Evolutionary conservation across 192 early-diverging fungal species (phyloP).

Genomic region (Umbelopsis ramanniana): DNA sequence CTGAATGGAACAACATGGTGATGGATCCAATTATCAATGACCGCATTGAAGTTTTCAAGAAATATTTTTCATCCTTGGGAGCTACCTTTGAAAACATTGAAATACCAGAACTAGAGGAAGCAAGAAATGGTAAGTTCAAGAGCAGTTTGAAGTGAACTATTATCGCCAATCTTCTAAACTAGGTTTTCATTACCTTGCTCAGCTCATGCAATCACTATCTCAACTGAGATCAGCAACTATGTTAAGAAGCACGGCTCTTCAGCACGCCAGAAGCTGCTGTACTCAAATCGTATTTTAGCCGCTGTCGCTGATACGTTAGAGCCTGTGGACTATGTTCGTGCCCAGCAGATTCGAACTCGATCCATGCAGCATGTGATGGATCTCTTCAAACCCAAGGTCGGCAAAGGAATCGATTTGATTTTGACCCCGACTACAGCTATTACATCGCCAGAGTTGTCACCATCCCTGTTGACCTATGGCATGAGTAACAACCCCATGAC

Average conservation of each 20-base stretch:
- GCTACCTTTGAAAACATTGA: constrained; percentile 65
- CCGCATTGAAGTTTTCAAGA: constrained; percentile 40
- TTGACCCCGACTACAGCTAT: constrained; percentile 65
- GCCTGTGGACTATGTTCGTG: constrained; percentile 52
- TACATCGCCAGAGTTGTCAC: constrained; percentile 55
- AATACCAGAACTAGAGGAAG: constrained; percentile 62
- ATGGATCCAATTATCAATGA: constrained; percentile 36
- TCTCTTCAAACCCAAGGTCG: constrained; percentile 46
- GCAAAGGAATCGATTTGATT: constrained; percentile 60
- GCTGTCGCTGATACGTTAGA: constrained; percentile 38
- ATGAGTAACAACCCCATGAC: constrained; percentile 57
- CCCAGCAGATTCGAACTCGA: constrained; percentile 56
- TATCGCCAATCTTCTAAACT: no score
- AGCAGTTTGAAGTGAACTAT: no score
- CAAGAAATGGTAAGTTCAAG: constrained; percentile 34
- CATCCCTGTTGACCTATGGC: constrained; percentile 48
- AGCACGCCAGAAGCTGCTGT: constrained; percentile 42
- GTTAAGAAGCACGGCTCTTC: constrained; percentile 22
- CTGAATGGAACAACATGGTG: constrained; percentile 51
- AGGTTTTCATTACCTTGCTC: neutral
- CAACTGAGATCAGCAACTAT: constrained; percentile 57
- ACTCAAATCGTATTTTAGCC: constrained; percentile 49
- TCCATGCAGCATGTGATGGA: constrained; percentile 55
- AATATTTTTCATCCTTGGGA: constrained; percentile 49
- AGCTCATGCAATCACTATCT: constrained; percentile 70